Base-by-base conservation (phyloP, 768 basidiomycete genomes). In the Tephrocybe sp. region DNA sequence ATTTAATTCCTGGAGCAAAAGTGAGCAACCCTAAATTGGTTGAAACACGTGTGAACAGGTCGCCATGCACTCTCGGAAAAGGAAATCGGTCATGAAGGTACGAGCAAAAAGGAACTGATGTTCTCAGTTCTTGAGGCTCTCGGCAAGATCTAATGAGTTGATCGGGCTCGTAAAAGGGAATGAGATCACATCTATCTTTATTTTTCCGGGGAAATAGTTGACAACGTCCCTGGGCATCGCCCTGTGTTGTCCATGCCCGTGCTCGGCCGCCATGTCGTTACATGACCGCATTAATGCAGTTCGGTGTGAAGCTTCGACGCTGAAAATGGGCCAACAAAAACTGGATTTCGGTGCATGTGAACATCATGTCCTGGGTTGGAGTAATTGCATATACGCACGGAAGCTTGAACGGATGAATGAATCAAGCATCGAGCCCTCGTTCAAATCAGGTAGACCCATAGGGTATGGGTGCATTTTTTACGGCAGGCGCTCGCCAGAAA, bases 91-190 rank as follows among this genome's bases (percentile, higher is more conserved):
- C 39, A 50, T 54, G 53, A 59, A 55, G 49, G 33, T 53, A 52
- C 47, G 25, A 52, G 6, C 27, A 45, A 56, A 54, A 52, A 56
- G 58, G 41, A 49, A 40, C 40, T 41, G 29, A 34, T 46, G n/a
- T 59, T 59, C 53, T 41, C 56, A 55, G 18, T 49, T 34, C 36
- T 49, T 50, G 33, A 16, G 40, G 49, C 55, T 57, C 55, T 74
- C 75, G 75, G 73, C 71, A 72, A 70, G 73, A 76, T 73, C 62
- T 58, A 60, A 57, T 69, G n/a, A n/a, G n/a, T n/a, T n/a, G 64
- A 74, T 63, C 63, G 59, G 56, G 57, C 61, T 47, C 64, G 55
- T 49, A 63, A 70, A 63, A 54, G 55, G 61, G 57, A 61, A 50
- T 63, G 55, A 71, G 67, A 71, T 72, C 69, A 52, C n/a, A 38